Evolutionary conservation across 2,329 filamentous ascomycete species (phyloP).

Genomic region (Penicillium thymicola): DNA sequence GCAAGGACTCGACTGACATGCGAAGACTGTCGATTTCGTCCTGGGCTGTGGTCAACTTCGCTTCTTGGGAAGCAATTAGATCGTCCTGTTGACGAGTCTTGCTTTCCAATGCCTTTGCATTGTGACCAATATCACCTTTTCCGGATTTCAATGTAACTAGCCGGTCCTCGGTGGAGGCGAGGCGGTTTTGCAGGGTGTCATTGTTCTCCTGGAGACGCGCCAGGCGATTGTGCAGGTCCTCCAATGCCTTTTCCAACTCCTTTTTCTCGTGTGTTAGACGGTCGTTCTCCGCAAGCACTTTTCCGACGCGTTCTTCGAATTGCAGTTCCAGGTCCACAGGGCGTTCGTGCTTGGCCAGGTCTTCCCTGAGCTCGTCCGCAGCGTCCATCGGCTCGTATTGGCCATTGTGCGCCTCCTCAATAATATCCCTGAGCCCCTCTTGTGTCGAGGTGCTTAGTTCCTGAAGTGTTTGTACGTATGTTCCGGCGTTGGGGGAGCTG

Average conservation of each 20-base stretch:
- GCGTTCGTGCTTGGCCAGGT: constrained; percentile 32
- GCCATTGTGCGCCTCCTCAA: constrained; percentile 46
- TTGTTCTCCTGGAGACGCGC: constrained; percentile 55
- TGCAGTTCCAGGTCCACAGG: constrained; percentile 45
- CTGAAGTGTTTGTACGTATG: constrained; percentile 52
- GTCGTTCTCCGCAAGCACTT: constrained; percentile 56
- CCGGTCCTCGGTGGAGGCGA: constrained; percentile 48
- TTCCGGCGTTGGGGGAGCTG: constrained; percentile 54
- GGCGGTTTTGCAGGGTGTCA: constrained; percentile 44
- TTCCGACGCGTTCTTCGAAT: constrained; percentile 49
- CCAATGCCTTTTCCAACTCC: constrained; percentile 45
- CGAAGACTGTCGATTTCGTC: constrained; percentile 44
- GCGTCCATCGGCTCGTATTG: constrained; percentile 37
- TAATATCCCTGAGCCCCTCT: constrained; percentile 46
- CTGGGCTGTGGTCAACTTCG: constrained; percentile 56
- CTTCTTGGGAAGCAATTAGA: constrained; percentile 68
- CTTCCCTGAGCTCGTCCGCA: constrained; percentile 38
- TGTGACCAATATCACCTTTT: constrained; percentile 48
- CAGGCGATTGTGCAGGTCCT: constrained; percentile 57
- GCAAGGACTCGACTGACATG: constrained; percentile 45
- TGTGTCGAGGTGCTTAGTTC: constrained; percentile 44
- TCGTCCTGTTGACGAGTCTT: constrained; percentile 63
- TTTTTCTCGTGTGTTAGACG: constrained; percentile 53
- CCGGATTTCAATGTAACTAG: constrained; percentile 53
- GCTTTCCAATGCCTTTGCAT: constrained; percentile 42